Conservation (phyloP, 2,329 filamentous ascomycete species). For the Penicillium sp. region DNA sequence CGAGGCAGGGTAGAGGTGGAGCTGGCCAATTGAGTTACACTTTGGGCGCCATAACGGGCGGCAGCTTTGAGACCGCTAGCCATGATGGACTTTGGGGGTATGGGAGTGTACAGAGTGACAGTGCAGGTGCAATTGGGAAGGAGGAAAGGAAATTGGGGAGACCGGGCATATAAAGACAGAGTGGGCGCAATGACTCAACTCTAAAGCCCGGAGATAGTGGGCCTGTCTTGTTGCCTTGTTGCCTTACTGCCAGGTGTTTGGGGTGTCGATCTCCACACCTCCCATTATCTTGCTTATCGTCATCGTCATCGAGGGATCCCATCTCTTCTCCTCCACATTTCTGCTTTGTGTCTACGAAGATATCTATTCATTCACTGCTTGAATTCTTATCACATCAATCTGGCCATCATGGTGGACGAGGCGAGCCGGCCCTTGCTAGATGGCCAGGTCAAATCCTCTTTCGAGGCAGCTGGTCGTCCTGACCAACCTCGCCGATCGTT, state of each 20-base stretch:
- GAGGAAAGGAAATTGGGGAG: not conserved
- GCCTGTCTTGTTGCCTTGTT: conserved; percentile 1
- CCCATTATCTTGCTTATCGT: conserved; percentile 25
- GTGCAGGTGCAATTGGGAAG: conserved; percentile 9
- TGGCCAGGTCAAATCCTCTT: conserved; percentile 22
- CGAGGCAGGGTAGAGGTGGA: conserved; percentile 25
- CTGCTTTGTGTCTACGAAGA: not conserved
- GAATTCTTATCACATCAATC: conserved; percentile 1
- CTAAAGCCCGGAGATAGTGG: conserved; percentile 9
- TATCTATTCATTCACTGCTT: not conserved
- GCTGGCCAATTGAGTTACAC: conserved; percentile 28
- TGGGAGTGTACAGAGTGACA: conserved; percentile 5
- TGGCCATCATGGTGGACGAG: conserved; percentile 36
- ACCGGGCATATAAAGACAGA: conserved; percentile 4
- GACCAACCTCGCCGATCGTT: conserved; percentile 27
- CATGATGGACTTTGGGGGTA: conserved; percentile 21
- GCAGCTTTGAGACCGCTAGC: conserved; percentile 29
- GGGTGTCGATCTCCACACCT: conserved; percentile 18
- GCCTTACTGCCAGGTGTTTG: conserved; percentile 5
- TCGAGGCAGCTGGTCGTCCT: conserved; percentile 14
- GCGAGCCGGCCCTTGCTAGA: conserved; percentile 30
- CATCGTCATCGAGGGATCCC: conserved; percentile 17
- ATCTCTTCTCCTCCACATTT: conserved; percentile 1
- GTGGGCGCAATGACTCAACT: conserved; percentile 20
- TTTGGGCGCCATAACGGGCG: conserved; percentile 27